Evolutionary conservation across 257 asterid species (phyloP), one percentile per base, ranked within the genome.

Genomic region (Galeopsis tetrahit): DNA sequence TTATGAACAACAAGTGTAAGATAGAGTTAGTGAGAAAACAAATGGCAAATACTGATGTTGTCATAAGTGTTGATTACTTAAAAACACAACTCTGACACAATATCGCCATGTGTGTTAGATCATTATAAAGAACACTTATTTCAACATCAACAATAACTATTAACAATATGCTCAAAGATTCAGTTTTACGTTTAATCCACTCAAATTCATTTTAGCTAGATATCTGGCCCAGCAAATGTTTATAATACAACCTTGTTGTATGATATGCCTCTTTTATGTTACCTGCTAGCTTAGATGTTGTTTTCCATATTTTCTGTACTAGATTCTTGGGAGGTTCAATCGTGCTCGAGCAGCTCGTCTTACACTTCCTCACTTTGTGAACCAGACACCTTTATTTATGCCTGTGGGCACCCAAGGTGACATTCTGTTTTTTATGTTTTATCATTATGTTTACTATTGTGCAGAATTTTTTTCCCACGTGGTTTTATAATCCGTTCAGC

Each of bases 381-480:
- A 86, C 77, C 93, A 92, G 78, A 92, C 98, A 61, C 99, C 98
- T 64, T 79, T 95, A 40, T 92, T 95, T 75, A 92, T 95, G 99
- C 99, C 99, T 0, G 99, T 95, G 33, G 99, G 99, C 33, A 92
- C 99, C n/a, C 98, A 95, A 92, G 99, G 99, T 89, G 75, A 63
- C 43, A 59, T 73, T 51, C 52, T 3, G 35, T 68, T 48, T 72
- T 51, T 36, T 7, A 2, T 68, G 36, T 79, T 56, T 39, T 7
- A 11, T 32, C 11, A 4, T 40, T 40, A 28, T 69, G 40, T 53
- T 39, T 55, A 10, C 42, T 57, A 10, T 40, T n/a, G 35, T 48
- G 46, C 46, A n/a, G 14, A 58, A 2, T 0, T 13, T 67, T 67
- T 33, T 48, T 17, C 11, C 14, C 17, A 28, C 46, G 38, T 4